Evolutionary conservation across 2,329 filamentous ascomycete species (phyloP).

Genomic region (Ascochyta koolunga): DNA sequence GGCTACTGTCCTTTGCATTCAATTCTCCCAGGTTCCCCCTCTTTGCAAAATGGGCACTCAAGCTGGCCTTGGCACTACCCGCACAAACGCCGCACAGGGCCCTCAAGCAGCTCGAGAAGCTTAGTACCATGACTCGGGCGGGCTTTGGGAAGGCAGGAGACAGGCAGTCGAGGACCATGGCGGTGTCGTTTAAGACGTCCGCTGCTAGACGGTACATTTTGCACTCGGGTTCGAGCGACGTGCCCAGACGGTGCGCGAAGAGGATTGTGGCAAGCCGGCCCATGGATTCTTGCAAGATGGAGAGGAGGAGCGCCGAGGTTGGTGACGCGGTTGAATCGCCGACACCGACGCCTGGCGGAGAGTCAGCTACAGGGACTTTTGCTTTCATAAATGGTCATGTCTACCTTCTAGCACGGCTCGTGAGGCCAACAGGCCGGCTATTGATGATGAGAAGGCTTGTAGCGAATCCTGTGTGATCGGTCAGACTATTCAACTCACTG

Average conservation of each 20-base stretch:
- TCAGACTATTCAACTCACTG: slow-evolving; percentile 3
- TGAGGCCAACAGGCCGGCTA: slow-evolving; percentile 78
- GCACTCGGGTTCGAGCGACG: slow-evolving; percentile 85
- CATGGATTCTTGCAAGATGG: slow-evolving; percentile 80
- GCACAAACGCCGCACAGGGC: slow-evolving; percentile 88
- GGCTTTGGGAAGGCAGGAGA: slow-evolving; percentile 73
- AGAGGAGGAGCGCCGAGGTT: slow-evolving; percentile 80
- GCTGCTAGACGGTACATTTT: slow-evolving; percentile 88
- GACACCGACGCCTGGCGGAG: slow-evolving; percentile 72
- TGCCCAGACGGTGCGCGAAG: slow-evolving; percentile 82
- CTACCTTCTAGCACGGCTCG: slow-evolving; percentile 78
- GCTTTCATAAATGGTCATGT: neutral
- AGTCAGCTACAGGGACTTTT: neutral
- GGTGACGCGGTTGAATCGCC: slow-evolving; percentile 80
- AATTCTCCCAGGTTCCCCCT: slow-evolving; percentile 89
- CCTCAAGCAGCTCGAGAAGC: slow-evolving; percentile 65
- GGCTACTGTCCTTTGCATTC: slow-evolving; percentile 93
- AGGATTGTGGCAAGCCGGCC: slow-evolving; percentile 83
- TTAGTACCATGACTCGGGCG: slow-evolving; percentile 63
- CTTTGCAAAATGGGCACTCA: slow-evolving; percentile 90
- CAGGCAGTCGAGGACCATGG: slow-evolving; percentile 83
- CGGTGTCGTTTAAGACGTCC: slow-evolving; percentile 85
- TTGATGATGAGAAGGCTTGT: slow-evolving; percentile 83
- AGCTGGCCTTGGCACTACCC: slow-evolving; percentile 84
- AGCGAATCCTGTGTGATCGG: slow-evolving; percentile 67